Conservation (phyloP, 805 yeast genomes). For the Suhomyces canberraensis region DNA sequence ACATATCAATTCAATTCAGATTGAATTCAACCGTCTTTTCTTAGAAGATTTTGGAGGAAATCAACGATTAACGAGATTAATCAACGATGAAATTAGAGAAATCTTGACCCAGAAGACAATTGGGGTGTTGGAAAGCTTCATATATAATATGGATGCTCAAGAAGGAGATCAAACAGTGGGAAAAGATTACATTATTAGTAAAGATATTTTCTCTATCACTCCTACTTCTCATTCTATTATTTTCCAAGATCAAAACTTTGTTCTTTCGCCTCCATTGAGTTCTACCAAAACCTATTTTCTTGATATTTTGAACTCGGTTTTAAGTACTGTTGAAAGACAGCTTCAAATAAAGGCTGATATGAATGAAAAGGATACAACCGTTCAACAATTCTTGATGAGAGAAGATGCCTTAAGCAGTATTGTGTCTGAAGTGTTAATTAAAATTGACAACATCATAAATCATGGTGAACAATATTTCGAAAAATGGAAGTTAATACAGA, state of each 20-base stretch:
- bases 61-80: conserved; percentile 15
- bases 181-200: not conserved
- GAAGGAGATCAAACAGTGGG: not conserved
- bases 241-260: conserved; percentile 35
- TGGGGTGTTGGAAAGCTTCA: conserved; percentile 9
- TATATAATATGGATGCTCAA: not conserved
- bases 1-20: conserved; percentile 13
- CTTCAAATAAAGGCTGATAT: conserved; percentile 5
- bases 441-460: conserved; percentile 29
- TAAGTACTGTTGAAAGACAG: conserved; percentile 20
- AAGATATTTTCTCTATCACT: not conserved
- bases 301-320: conserved; percentile 12
- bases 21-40: conserved; percentile 12
- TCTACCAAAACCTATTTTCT: conserved; percentile 30
- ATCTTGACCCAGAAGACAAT: conserved; percentile 21
- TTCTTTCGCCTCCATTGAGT: conserved; percentile 40
- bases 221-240: conserved; percentile 28
- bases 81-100: conserved; percentile 22
- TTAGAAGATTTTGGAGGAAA: conserved; percentile 16
- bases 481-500: conserved; percentile 55
- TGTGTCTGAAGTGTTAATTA: conserved; percentile 5
- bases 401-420: not conserved
- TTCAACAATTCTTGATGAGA: not conserved
- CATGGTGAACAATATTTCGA: conserved; percentile 36
- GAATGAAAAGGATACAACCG: not conserved